These are phyloP conservation scores for Arthroderma uncinatum DNA, from an alignment of 2,329 filamentous ascomycete species.

Conservation along the genomic window DNA sequence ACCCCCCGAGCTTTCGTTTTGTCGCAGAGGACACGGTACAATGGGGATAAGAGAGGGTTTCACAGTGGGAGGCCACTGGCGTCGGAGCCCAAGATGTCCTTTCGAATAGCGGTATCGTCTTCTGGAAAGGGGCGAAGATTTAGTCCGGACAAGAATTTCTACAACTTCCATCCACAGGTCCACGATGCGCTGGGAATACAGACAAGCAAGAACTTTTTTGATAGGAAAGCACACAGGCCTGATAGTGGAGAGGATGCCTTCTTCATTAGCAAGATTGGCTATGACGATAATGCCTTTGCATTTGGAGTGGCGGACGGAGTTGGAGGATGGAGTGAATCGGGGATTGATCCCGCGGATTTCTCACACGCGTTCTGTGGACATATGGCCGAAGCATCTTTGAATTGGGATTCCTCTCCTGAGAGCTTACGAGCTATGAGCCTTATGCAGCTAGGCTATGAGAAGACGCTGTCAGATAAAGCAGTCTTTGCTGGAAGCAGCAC, in stretches of 20 bases:
- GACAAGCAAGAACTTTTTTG: slow-evolving; percentile 37
- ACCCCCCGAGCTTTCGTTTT: neutral
- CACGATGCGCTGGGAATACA: slow-evolving; percentile 30
- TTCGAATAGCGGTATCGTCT: slow-evolving; percentile 63
- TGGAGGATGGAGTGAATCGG: slow-evolving; percentile 85
- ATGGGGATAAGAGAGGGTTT: slow-evolving; percentile 18
- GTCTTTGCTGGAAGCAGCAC: slow-evolving; percentile 83
- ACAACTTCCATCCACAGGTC: slow-evolving; percentile 53
- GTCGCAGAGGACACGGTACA: neutral
- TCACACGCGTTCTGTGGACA: slow-evolving; percentile 87
- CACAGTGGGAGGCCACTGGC: slow-evolving; percentile 20
- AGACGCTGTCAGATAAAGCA: slow-evolving; percentile 59
- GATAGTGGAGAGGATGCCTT: slow-evolving; percentile 92
- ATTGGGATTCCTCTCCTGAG: slow-evolving; percentile 36
- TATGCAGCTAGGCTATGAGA: slow-evolving; percentile 75
- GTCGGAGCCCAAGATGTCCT: slow-evolving; percentile 42
- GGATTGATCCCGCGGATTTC: slow-evolving; percentile 89
- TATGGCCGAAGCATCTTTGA: slow-evolving; percentile 68
- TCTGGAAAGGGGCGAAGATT: slow-evolving; percentile 60
- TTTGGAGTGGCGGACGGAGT: slow-evolving; percentile 91
- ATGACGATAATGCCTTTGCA: slow-evolving; percentile 45
- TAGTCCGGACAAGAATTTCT: slow-evolving; percentile 57
- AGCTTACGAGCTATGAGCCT: slow-evolving; percentile 51
- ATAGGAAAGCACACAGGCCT: slow-evolving; percentile 52
- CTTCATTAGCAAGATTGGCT: slow-evolving; percentile 75